Conservation (phyloP, 345 rosid genomes). For the Citrus hindsii region DNA sequence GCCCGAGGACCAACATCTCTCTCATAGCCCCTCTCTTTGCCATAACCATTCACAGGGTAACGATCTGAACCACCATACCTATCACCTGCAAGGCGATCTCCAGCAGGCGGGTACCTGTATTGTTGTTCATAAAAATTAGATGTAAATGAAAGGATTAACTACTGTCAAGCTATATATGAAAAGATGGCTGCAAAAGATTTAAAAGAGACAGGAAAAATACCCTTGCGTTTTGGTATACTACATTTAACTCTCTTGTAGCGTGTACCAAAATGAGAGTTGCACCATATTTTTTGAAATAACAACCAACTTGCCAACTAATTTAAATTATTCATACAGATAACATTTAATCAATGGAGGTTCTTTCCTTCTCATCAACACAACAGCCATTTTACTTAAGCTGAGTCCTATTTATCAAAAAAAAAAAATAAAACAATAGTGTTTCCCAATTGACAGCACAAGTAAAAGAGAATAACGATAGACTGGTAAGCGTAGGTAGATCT, state of each 20-base stretch:
- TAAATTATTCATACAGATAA: no score
- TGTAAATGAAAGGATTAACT: neutral
- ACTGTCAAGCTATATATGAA: neutral
- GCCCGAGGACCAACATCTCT: conserved; percentile 65
- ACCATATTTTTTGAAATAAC: no score
- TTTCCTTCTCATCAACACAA: neutral
- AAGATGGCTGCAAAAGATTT: no score
- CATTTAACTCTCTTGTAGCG: no score
- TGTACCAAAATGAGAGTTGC: no score
- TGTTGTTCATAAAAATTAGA: neutral
- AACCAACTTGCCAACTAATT: no score
- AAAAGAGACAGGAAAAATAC: no score
- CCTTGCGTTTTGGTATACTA: no score
- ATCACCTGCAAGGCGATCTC: conserved; percentile 69
- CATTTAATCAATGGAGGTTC: no score
- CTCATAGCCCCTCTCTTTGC: conserved; percentile 69
- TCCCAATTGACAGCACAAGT: neutral
- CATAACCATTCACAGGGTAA: conserved; percentile 61
- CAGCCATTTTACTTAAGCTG: no score
- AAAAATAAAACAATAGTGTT: neutral
- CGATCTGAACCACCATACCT: conserved; percentile 76
- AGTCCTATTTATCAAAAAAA: no score
- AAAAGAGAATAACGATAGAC: neutral
- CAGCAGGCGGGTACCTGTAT: conserved; percentile 66
- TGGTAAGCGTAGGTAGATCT: neutral